Percentiles rank a stretch among this genome's conserved stretches.
These are phyloP conservation scores for Arthrobotrys iridis DNA, from an alignment of 2,329 filamentous ascomycete genomes.

Conservation along the genomic window DNA sequence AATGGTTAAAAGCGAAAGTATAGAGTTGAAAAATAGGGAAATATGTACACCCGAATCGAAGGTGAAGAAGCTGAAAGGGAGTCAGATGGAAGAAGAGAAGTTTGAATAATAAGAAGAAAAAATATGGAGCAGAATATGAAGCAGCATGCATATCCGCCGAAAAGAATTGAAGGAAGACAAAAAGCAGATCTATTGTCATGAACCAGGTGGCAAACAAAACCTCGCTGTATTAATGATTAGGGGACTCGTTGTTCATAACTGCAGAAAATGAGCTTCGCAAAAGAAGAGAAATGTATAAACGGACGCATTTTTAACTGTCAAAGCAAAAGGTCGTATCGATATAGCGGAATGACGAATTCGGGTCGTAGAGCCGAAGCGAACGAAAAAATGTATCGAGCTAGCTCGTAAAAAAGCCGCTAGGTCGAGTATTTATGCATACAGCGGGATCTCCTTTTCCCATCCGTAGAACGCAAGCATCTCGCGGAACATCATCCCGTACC, in stretches of 20 bases:
- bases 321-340: slow-evolving; percentile 16
- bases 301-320: slow-evolving; percentile 18
- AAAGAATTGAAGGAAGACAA: not conserved
- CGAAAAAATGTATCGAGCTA: not conserved
- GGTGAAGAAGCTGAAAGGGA: slow-evolving; percentile 28
- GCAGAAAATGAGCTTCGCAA: not conserved
- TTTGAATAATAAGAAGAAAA: slow-evolving; percentile 70
- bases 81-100: slow-evolving; percentile 52
- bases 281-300: not conserved
- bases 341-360: slow-evolving; percentile 1
- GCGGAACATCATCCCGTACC: slow-evolving; percentile 64
- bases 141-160: slow-evolving; percentile 4
- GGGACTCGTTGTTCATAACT: slow-evolving; percentile 14
- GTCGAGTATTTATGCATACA: slow-evolving; percentile 41
- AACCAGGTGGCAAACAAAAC: not conserved
- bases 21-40: slow-evolving; percentile 36
- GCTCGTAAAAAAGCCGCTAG: slow-evolving; percentile 11
- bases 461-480: slow-evolving; percentile 58
- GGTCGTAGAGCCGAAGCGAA: slow-evolving; percentile 1
- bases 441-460: slow-evolving; percentile 57
- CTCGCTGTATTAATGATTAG: slow-evolving; percentile 19
- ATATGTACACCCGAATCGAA: slow-evolving; percentile 53
- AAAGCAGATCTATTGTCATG: slow-evolving; percentile 12
- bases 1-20: slow-evolving; percentile 60
- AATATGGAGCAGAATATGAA: not conserved